These are phyloP conservation scores for Goffeauzyma gilvescens DNA, from an alignment of 768 basidiomycete species.

Conservation along the genomic window DNA sequence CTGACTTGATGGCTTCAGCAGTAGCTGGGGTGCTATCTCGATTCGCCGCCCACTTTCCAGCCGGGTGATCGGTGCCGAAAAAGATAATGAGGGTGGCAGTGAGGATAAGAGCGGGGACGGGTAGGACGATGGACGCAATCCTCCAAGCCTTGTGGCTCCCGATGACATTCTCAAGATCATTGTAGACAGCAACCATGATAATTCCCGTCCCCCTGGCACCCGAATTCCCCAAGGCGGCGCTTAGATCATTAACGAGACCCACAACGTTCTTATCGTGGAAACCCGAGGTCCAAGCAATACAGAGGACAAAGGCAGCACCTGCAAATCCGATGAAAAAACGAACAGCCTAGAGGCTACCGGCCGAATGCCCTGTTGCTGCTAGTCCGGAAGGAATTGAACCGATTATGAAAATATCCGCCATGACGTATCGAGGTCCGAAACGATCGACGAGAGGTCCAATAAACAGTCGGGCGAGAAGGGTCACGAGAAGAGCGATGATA, in stretches of 20 bases:
- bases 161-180: conserved; percentile 28
- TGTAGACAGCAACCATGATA: conserved; percentile 42
- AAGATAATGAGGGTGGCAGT: conserved; percentile 35
- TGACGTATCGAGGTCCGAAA: conserved; percentile 36
- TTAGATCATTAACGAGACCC: conserved; percentile 39
- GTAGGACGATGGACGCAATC: conserved; percentile 41
- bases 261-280: conserved; percentile 43
- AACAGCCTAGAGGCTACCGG: conserved; percentile 35
- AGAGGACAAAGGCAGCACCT: conserved; percentile 45
- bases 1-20: conserved; percentile 14
- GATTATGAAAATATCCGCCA: conserved; percentile 40
- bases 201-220: conserved; percentile 40
- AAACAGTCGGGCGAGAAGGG: conserved; percentile 38
- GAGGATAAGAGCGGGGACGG: conserved; percentile 38
- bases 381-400: conserved; percentile 46
- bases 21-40: conserved; percentile 35
- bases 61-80: conserved; percentile 42
- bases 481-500: conserved; percentile 35
- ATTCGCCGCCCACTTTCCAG: conserved; percentile 40
- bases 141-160: conserved; percentile 39
- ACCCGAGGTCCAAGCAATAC: conserved; percentile 44
- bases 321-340: conserved; percentile 41
- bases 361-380: conserved; percentile 38
- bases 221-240: conserved; percentile 41
- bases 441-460: conserved; percentile 40